These are phyloP conservation scores for Thalia dealbata DNA, from an alignment of 176 grass and related monocot species.

Conservation along the genomic window DNA sequence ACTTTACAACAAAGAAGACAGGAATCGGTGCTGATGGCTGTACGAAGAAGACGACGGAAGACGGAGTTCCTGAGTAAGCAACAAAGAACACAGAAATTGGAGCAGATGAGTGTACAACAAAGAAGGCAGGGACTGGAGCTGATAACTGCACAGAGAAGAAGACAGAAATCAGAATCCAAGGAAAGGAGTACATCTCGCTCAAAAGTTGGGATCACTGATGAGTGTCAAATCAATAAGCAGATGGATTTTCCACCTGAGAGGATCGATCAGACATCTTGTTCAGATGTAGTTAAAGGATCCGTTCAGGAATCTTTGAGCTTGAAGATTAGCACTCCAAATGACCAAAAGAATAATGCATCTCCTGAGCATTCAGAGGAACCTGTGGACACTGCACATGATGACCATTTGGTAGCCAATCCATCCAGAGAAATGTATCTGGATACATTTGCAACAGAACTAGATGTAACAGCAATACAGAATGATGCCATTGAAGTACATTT, in stretches of 20 bases:
- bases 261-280: constrained; percentile 21
- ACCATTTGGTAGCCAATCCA: not conserved
- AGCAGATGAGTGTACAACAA: too few species aligned
- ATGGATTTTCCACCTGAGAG: constrained; percentile 17
- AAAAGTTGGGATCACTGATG: constrained; percentile 25
- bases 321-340: not conserved
- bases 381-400: constrained; percentile 35
- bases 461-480: not conserved
- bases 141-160: not conserved
- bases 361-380: constrained; percentile 29
- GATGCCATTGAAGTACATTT: not conserved
- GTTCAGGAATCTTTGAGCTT: constrained; percentile 17
- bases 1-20: not conserved
- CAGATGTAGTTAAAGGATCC: not conserved
- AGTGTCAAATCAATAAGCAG: constrained; percentile 11
- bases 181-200: constrained; percentile 4
- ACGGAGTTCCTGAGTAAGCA: not conserved
- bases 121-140: too few species aligned
- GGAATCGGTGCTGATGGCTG: not conserved
- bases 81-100: not conserved
- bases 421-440: not conserved
- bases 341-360: not conserved
- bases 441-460: not conserved
- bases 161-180: constrained; percentile 17
- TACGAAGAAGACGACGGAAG: not conserved